Evolutionary conservation across 306 rosid genomes (phyloP), one percentile per base, ranked within the genome.

Genomic region (Dalbergia cochinchinensis): DNA sequence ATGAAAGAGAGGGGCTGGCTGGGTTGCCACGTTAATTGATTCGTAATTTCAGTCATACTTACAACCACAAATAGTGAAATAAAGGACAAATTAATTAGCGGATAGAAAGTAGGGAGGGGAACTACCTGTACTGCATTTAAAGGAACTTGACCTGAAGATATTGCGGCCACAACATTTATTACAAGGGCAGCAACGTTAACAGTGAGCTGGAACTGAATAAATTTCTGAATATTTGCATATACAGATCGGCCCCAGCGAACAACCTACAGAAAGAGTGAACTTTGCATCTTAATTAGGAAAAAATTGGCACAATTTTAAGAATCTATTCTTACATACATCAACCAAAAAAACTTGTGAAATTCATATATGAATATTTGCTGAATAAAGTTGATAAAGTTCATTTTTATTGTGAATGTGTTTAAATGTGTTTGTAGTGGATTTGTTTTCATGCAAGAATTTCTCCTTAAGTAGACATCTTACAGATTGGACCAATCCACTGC

Each of bases 211-310:
- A 94, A 94, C 82, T 94, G 98, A 73, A 94, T 94, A 82, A 94
- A 94, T 80, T 94, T 94, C 84, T 94, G 98, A 86, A 94, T 91
- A 83, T 94, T 94, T 68, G 98, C 97, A 83, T 91, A 94, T n/a
- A 94, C 98, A 80, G 98, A 94, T 65, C 98, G 97, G 39, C 98
- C 98, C 98, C 98, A 94, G 39, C 97, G 91, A 80, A 91, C 98
- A 86, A 94, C 98, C 98, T 94, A 78, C 51, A 74, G 62, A 69
- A 31, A 74, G 4, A 64, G 80, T 18, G 55, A 44, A 78, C 65
- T 16, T 33, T 37, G 74, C 20, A 19, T 53, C 44, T 67, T 66
- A 71, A 19, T 51, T 44, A 20, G 31, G 31, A 26, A 26, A 26
- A 26, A 26, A 1, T 26, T 26, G 31, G 31, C 31, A 26, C 3